Conservation (phyloP, 2,329 filamentous ascomycete species). For the Pseudocercospora macadamiae region DNA sequence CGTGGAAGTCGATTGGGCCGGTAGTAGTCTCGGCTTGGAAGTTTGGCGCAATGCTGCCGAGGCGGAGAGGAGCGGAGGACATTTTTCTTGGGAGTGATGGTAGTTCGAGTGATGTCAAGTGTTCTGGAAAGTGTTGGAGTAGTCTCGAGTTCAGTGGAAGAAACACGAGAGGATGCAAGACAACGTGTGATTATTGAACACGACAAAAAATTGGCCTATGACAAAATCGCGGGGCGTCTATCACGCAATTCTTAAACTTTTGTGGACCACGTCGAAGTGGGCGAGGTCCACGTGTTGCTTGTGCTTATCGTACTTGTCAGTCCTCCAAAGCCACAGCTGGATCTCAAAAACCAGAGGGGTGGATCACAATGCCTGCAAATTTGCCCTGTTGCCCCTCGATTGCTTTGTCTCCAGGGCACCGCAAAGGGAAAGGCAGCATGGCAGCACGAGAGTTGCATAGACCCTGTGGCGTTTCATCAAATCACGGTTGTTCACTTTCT, state of each 20-base stretch:
- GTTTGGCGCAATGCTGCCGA: constrained; percentile 69
- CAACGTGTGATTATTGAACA: not conserved
- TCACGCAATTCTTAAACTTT: not conserved
- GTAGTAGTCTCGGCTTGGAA: constrained; percentile 70
- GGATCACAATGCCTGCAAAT: not conserved
- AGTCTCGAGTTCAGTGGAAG: not conserved
- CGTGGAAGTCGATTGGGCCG: constrained; percentile 70
- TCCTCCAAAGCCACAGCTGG: not conserved
- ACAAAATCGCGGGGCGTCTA: not conserved
- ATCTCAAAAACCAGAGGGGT: not conserved
- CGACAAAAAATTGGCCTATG: not conserved
- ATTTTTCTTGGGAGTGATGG: not conserved
- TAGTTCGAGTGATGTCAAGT: not conserved
- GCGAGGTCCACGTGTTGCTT: not conserved
- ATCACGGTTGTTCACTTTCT: too few species aligned
- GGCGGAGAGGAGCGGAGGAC: constrained; percentile 54
- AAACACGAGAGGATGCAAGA: not conserved
- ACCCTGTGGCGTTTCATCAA: too few species aligned
- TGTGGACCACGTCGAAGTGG: not conserved
- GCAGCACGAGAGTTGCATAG: not conserved
- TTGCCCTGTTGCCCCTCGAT: constrained; percentile 2
- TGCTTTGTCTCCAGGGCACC: not conserved
- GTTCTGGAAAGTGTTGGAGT: not conserved
- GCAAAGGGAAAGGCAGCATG: not conserved
- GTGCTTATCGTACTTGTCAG: not conserved